These are phyloP conservation scores for Zelopaecilomyces penicillatus DNA, from an alignment of 2,329 filamentous ascomycete genomes.

Conservation along the genomic window DNA sequence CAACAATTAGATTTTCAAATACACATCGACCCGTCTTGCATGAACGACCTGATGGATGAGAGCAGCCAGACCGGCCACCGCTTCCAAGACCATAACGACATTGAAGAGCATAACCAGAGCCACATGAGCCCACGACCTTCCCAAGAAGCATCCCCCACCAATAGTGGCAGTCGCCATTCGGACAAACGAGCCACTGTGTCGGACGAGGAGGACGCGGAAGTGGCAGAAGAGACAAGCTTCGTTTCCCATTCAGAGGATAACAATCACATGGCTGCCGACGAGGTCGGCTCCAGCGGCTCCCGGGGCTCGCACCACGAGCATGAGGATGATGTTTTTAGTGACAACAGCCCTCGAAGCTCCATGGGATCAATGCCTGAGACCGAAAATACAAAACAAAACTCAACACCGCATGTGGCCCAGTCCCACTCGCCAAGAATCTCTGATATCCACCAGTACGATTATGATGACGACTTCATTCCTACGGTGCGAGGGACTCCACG, in stretches of 20 bases:
- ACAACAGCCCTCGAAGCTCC: constrained; percentile 48
- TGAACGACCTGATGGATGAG: constrained; percentile 15
- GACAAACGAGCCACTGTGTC: background rate
- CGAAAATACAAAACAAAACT: constrained; percentile 24
- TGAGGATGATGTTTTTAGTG: constrained; percentile 52
- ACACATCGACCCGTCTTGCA: constrained; percentile 38
- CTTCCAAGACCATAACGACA: background rate
- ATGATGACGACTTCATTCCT: constrained; percentile 39
- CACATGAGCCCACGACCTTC: too few species aligned
- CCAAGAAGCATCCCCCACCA: too few species aligned
- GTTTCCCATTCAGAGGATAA: constrained; percentile 11
- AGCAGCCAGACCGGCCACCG: too few species aligned
- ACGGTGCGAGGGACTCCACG: constrained; percentile 52
- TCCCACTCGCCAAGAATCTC: constrained; percentile 37
- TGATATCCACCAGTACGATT: constrained; percentile 40
- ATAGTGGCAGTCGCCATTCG: too few species aligned
- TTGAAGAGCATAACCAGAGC: too few species aligned
- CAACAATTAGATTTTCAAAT: constrained; percentile 38
- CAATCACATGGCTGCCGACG: constrained; percentile 13
- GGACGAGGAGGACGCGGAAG: background rate
- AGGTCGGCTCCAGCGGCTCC: constrained; percentile 22
- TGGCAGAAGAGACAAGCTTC: constrained; percentile 6
- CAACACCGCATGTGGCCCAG: constrained; percentile 16
- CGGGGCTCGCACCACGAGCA: constrained; percentile 43
- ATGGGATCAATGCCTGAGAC: constrained; percentile 39